A percentile compares a stretch with the other conserved stretches of the same genome.
Conservation (phyloP, 1,284 basidiomycete species). For the Trichosporon coremiiforme region DNA sequence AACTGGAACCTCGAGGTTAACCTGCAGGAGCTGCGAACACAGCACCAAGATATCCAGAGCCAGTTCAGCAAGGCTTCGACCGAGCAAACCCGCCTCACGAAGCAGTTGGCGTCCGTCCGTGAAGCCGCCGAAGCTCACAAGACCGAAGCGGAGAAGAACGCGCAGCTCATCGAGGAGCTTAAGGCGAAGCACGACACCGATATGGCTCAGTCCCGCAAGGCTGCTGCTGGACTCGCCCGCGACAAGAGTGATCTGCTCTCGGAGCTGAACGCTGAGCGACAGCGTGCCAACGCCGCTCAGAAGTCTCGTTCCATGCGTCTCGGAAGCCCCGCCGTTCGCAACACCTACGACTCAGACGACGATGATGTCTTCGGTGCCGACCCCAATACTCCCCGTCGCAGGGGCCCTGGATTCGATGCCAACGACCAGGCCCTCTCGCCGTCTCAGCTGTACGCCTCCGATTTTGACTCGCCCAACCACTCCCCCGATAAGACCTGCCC, state of each 20-base stretch:
- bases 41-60: constrained; percentile 69
- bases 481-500: constrained; percentile 59
- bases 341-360: constrained; percentile 63
- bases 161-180: constrained; percentile 68
- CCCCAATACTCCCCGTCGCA: constrained; percentile 63
- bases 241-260: constrained; percentile 90
- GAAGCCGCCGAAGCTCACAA: constrained; percentile 82
- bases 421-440: constrained; percentile 61
- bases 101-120: constrained; percentile 70
- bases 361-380: constrained; percentile 66
- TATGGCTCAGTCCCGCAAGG: constrained; percentile 82
- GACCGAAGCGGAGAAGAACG: constrained; percentile 77
- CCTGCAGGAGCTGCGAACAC: constrained; percentile 79
- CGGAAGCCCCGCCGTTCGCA: constrained; percentile 54
- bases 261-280: constrained; percentile 71
- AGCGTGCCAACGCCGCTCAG: constrained; percentile 42
- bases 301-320: constrained; percentile 42
- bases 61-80: constrained; percentile 71
- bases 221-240: constrained; percentile 80
- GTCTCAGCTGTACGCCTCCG: constrained; percentile 51
- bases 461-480: constrained; percentile 66
- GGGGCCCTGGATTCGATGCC: constrained; percentile 64
- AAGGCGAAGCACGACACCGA: constrained; percentile 89
- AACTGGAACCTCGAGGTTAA: constrained; percentile 97
- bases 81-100: constrained; percentile 79